Conservation (phyloP, 148 eudicot genomes). For the Chenopodium suecicum region DNA sequence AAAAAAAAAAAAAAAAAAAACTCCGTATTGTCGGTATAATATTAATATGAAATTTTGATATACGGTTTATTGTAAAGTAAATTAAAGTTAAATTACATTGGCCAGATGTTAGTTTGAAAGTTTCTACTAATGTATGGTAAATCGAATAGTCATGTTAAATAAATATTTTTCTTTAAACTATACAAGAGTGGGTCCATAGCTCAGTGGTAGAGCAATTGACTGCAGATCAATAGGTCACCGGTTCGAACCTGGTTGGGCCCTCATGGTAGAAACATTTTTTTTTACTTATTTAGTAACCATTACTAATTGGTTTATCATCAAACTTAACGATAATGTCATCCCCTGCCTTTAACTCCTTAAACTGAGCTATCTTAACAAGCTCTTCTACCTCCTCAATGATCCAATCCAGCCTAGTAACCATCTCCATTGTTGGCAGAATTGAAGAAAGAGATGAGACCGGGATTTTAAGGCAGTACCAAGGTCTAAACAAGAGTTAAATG, state of each 20-base stretch:
- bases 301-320: constrained; percentile 16
- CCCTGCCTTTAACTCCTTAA: constrained; percentile 43
- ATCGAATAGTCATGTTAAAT: too few relatives aligned
- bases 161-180: not conserved
- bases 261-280: too few relatives aligned
- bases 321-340: constrained; percentile 35
- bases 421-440: constrained; percentile 48
- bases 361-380: constrained; percentile 67
- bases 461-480: constrained; percentile 78
- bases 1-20: too few relatives aligned
- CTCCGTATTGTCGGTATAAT: too few relatives aligned
- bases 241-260: constrained; percentile 2
- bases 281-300: not conserved
- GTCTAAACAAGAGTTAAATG: constrained; percentile 70
- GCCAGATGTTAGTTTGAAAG: too few relatives aligned
- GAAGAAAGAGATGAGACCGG: constrained; percentile 75
- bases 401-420: constrained; percentile 79
- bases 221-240: constrained; percentile 8
- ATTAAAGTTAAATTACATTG: too few relatives aligned
- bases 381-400: constrained; percentile 88
- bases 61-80: too few relatives aligned
- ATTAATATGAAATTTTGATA: too few relatives aligned
- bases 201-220: not conserved
- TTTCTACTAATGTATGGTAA: too few relatives aligned
- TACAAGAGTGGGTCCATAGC: not conserved